These are phyloP conservation scores for Dictyostelium firmibasis DNA, from an alignment of 78 protist genomes.

Conservation along the genomic window DNA sequence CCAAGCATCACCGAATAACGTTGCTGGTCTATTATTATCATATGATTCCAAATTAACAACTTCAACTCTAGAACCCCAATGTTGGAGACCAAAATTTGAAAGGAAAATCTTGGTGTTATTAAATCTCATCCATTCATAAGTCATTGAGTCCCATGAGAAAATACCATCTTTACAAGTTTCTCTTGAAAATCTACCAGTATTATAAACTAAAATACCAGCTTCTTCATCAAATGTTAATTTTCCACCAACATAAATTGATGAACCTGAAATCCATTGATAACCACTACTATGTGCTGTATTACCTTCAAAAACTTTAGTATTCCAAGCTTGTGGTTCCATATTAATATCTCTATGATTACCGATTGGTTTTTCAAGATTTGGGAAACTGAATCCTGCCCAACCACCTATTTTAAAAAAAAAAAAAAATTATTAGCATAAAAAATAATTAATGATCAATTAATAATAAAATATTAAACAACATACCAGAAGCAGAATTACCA, in stretches of 20 bases:
- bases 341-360: neutral
- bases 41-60: slow-evolving; percentile 28
- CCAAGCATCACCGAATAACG: slow-evolving; percentile 67
- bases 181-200: slow-evolving; percentile 41
- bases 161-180: neutral
- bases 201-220: neutral
- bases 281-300: slow-evolving; percentile 84
- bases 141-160: neutral
- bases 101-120: slow-evolving; percentile 17
- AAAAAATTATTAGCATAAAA: too few relatives aligned
- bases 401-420: neutral
- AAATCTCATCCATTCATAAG: slow-evolving; percentile 52
- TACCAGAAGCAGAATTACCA: neutral
- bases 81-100: slow-evolving; percentile 16
- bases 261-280: slow-evolving; percentile 44
- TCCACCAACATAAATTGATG: slow-evolving; percentile 82
- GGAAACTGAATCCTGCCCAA: slow-evolving; percentile 84
- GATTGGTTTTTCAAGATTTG: slow-evolving; percentile 66
- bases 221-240: neutral
- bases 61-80: slow-evolving; percentile 56
- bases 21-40: slow-evolving; percentile 9
- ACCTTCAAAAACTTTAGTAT: slow-evolving; percentile 77
- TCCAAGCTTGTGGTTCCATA: slow-evolving; percentile 36
- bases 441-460: too few relatives aligned
- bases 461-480: too few relatives aligned